phyloP scores from a whole-genome alignment of 257 asterid species.

The Galeopsis tetrahit region DNA sequence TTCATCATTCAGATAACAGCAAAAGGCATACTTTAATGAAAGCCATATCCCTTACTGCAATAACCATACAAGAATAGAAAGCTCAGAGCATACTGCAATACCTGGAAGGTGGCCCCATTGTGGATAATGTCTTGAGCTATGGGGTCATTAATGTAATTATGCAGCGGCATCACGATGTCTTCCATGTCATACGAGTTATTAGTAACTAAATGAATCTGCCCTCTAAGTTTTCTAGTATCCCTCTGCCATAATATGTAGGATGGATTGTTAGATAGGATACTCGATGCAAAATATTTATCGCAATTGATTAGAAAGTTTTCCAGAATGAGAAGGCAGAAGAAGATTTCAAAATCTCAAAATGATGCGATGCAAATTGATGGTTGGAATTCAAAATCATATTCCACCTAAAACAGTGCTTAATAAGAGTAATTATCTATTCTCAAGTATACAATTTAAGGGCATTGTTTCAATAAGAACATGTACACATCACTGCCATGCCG shows the following conservation, averaged over 20 bases:
- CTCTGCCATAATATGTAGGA: slow-evolving; percentile 60
- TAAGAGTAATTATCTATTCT: slow-evolving; percentile 2
- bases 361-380: slow-evolving; percentile 9
- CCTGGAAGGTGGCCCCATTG: slow-evolving; percentile 99
- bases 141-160: slow-evolving; percentile 75
- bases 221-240: slow-evolving; percentile 68
- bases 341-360: slow-evolving; percentile 3
- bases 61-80: slow-evolving; percentile 16
- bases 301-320: slow-evolving; percentile 5
- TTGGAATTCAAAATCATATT: slow-evolving; percentile 18
- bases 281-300: background rate
- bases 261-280: slow-evolving; percentile 18
- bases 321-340: slow-evolving; percentile 18
- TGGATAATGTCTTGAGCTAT: slow-evolving; percentile 80
- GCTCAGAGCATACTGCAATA: slow-evolving; percentile 32
- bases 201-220: slow-evolving; percentile 43
- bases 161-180: slow-evolving; percentile 84
- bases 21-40: slow-evolving; percentile 18
- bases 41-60: slow-evolving; percentile 15
- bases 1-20: background rate
- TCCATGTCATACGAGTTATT: slow-evolving; percentile 71
- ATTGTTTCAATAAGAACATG: background rate
- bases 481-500: slow-evolving; percentile 7
- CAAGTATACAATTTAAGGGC: slow-evolving; percentile 11
- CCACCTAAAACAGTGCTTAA: slow-evolving; percentile 7